Base-by-base conservation (phyloP, 2,329 filamentous ascomycete species). In the Alternaria rosae region DNA sequence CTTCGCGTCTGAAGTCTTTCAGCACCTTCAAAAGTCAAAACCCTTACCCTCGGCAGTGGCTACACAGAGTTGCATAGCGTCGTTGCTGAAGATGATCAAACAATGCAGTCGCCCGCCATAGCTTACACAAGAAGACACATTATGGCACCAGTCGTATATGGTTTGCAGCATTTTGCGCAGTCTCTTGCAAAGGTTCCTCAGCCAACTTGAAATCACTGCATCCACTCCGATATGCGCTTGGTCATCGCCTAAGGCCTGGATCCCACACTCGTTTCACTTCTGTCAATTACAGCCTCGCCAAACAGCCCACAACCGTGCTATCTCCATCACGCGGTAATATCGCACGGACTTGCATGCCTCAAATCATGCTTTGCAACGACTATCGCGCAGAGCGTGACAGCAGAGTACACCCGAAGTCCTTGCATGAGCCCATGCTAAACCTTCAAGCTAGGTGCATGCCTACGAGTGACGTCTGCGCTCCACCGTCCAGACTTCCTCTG, bases 241-340 rank as follows among this genome's bases (percentile, higher is more conserved):
- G 45, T 30, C 17, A 32, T 52, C 21, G 44, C 41, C 30, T 12
- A 7, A 41, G 28, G 51, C 45, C 57, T 59, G 47, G 30, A 53
- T 56, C 41, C 23, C 25, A 21, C 41, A 43, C n/a, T 21, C 32
- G 60, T 62, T 62, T 62, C 60, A 62, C 35, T 25, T 26, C 25
- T 43, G 21, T 52, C 35, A 26, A 43, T n/a, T 43, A 32, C 26
- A 56, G 38, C 58, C 17, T 32, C 42, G 44, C 44, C 35, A 35
- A 45, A 13, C 21, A 13, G 32, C 30, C 58, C 35, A 26, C 35
- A 38, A 23, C 35, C 20, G 45, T 55, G 56, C 60, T 17, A 26
- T 51, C 26, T 44, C 30, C 35, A 47, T 38, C 54, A 56, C n/a
- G 21, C 54, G n/a, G 21, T 8, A 56, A 25, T 23, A 47, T 48